phyloP scores from a whole-genome alignment of 345 rosid genomes.

The Sonneratia caseolaris region DNA sequence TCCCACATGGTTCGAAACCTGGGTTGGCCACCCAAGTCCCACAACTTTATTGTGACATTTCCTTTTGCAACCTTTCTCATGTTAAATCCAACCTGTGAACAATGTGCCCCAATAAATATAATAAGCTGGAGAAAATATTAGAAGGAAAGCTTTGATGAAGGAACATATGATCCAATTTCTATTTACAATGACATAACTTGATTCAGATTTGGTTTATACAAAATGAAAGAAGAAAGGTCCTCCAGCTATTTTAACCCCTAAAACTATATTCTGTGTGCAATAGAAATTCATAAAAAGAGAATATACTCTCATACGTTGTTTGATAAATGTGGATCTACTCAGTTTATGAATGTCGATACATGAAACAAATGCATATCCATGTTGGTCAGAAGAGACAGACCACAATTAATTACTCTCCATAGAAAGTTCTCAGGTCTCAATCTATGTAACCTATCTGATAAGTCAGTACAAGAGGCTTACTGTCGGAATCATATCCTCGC shows the following conservation, averaged over 20 bases:
- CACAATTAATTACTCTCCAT: background rate
- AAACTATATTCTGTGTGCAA: background rate
- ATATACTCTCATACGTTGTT: background rate
- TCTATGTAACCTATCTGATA: background rate
- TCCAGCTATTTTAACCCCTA: background rate
- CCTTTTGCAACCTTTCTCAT: conserved; percentile 97
- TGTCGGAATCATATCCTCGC: conserved; percentile 98
- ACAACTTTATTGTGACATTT: conserved; percentile 87
- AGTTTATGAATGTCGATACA: no score
- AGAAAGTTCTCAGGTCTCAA: background rate
- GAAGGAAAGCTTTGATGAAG: background rate
- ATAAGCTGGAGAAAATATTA: background rate
- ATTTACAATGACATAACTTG: background rate
- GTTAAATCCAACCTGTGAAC: conserved; percentile 73
- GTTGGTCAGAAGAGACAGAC: no score
- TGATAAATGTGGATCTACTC: background rate
- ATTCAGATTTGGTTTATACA: background rate
- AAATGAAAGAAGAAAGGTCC: background rate
- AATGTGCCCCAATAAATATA: background rate
- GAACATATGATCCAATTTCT: background rate
- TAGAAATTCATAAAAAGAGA: background rate
- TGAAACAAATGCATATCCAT: no score
- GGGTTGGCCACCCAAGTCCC: conserved; percentile 99
- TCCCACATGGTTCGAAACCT: conserved; percentile 99
- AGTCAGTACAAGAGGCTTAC: conserved; percentile 30